Percentiles rank a stretch among this genome's conserved stretches.
phyloP scores from a whole-genome alignment of 129 eudicot genomes.

The Helichrysum umbraculigerum region DNA sequence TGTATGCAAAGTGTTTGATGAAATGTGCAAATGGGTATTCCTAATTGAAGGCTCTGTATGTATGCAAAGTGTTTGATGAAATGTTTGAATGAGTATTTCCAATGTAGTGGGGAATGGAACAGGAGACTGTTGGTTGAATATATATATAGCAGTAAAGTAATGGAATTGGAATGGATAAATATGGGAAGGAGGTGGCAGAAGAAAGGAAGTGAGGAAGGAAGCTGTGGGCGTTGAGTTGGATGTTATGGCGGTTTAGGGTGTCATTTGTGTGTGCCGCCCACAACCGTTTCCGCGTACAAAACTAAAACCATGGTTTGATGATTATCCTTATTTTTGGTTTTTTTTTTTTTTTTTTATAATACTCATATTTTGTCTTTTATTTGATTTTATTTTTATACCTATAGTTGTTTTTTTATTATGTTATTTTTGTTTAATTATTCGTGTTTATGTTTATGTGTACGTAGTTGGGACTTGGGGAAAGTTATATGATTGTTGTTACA shows the following conservation, averaged over 20 bases:
- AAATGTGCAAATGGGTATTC: neutral
- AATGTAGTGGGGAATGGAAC: neutral
- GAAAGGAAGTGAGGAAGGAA: neutral
- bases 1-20: neutral
- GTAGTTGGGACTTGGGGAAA: too few relatives aligned
- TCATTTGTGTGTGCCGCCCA: conserved; percentile 14
- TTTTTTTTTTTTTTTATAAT: neutral
- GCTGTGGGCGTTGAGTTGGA: conserved; percentile 19
- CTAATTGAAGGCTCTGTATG: neutral
- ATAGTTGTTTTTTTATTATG: too few relatives aligned
- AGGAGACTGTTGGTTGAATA: neutral
- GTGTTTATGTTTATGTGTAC: too few relatives aligned
- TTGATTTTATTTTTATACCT: too few relatives aligned
- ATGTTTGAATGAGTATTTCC: neutral
- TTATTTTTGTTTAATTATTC: too few relatives aligned
- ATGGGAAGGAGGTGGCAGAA: neutral
- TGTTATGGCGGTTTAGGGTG: neutral
- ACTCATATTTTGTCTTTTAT: too few relatives aligned
- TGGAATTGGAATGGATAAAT: conserved; percentile 9
- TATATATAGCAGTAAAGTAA: too few relatives aligned
- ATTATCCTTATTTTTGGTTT: conserved; percentile 5
- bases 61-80: neutral
- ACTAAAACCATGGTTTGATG: neutral
- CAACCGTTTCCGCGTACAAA: conserved; percentile 14
- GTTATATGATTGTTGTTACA: too few relatives aligned